Evolutionary conservation across 129 eudicot species (phyloP).

Genomic region (Lonicera japonica): DNA sequence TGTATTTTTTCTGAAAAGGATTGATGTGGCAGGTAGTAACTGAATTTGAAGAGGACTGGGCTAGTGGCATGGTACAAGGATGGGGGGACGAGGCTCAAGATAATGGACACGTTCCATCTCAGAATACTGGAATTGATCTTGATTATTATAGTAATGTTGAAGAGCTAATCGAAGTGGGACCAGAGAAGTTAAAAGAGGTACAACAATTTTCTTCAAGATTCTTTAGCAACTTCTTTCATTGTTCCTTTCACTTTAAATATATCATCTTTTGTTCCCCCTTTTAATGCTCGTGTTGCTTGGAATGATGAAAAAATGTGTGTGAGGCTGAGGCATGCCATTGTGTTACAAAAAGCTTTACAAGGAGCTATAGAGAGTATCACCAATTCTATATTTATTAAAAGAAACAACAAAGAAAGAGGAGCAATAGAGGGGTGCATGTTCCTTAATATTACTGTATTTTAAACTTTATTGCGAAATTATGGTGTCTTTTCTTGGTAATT

Average conservation of each 20-base stretch:
- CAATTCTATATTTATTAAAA: neutral
- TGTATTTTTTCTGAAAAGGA: neutral
- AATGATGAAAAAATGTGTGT: neutral
- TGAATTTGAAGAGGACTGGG: conserved; percentile 95
- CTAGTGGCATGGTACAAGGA: conserved; percentile 55
- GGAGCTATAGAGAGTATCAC: too few species aligned
- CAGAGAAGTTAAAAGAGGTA: conserved; percentile 90
- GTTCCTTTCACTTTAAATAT: neutral
- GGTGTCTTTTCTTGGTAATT: too few species aligned
- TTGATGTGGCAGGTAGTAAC: conserved; percentile 46
- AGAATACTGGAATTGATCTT: conserved; percentile 56
- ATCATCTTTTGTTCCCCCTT: neutral
- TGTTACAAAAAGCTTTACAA: too few species aligned
- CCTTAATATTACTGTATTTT: too few species aligned
- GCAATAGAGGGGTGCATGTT: too few species aligned
- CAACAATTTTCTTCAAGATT: neutral
- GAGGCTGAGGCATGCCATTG: too few species aligned
- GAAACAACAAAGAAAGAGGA: neutral
- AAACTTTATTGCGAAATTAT: too few species aligned
- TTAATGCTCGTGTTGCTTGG: neutral
- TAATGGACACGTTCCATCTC: conserved; percentile 49
- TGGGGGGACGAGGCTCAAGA: conserved; percentile 66
- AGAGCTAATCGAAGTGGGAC: conserved; percentile 82
- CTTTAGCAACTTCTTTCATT: neutral
- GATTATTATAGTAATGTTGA: conserved; percentile 81